Conservation (phyloP, 192 early-diverging fungal genomes). For the Lobosporangium transversale region DNA sequence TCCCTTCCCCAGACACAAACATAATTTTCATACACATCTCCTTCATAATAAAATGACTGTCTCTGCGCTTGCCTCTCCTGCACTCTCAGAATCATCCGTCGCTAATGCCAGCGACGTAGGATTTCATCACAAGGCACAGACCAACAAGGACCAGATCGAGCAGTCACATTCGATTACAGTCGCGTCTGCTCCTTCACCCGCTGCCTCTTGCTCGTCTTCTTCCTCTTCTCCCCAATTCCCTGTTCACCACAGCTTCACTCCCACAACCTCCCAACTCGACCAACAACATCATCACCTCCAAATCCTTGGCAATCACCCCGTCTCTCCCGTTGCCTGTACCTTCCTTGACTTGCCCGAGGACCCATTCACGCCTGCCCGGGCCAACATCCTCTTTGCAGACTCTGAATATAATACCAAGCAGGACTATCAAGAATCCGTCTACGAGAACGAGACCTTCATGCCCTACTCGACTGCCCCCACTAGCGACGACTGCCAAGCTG, state of each 20-base stretch:
- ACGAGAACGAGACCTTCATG: conserved; percentile 24
- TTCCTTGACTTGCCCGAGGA: conserved; percentile 45
- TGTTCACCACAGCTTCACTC: conserved; percentile 12
- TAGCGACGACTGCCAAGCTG: conserved; percentile 15
- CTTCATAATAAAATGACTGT: conserved; percentile 47
- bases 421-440: conserved; percentile 36
- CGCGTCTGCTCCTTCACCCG: conserved; percentile 37
- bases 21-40: background rate
- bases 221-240: conserved; percentile 4
- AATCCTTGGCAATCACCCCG: conserved; percentile 48
- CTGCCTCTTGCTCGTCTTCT: conserved; percentile 19
- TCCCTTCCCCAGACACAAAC: background rate
- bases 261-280: conserved; percentile 6
- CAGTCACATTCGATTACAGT: conserved; percentile 11
- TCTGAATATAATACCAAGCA: conserved; percentile 38
- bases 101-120: too few relatives aligned
- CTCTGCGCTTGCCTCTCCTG: conserved; percentile 42
- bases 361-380: conserved; percentile 41
- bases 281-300: conserved; percentile 43
- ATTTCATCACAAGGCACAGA: conserved; percentile 52
- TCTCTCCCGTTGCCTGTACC: conserved; percentile 27
- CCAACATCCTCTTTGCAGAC: conserved; percentile 38
- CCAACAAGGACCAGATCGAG: conserved; percentile 38
- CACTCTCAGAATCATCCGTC: conserved; percentile 32
- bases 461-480: conserved; percentile 19